A percentile compares a stretch with the other conserved stretches of the same genome.
Conservation (phyloP, 73 alveolate genomes). For the Symbiodinium pilosum region DNA sequence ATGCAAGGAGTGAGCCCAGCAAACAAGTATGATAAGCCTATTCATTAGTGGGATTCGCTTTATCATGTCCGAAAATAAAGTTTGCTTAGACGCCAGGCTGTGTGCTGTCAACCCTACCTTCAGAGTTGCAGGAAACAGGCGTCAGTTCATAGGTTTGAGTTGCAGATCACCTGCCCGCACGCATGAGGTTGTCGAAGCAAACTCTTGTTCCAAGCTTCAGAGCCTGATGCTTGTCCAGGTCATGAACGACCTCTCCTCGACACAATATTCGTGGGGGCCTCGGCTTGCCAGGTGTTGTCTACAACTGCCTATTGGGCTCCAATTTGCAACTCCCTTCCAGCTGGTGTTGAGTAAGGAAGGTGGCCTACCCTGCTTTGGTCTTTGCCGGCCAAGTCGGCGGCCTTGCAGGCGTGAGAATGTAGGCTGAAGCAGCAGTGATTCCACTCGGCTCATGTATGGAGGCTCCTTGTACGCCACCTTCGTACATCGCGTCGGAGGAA, state of each 20-base stretch:
- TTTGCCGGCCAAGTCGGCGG: slow-evolving; percentile 78
- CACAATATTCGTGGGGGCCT: slow-evolving; percentile 28
- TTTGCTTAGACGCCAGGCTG: too few species aligned
- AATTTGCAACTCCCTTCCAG: background rate
- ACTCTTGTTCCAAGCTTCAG: too few species aligned
- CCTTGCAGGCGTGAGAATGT: slow-evolving; percentile 30
- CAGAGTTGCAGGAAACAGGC: too few species aligned
- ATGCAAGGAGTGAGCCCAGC: too few species aligned
- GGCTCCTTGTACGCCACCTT: slow-evolving; percentile 68
- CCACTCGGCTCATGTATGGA: background rate
- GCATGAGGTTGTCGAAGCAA: too few species aligned
- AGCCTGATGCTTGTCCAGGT: too few species aligned
- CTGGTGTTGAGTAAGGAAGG: slow-evolving; percentile 3
- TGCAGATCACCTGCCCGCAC: too few species aligned
- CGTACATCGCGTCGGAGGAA: slow-evolving; percentile 39
- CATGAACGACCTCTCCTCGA: slow-evolving; percentile 81
- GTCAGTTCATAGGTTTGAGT: too few species aligned
- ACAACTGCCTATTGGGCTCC: background rate
- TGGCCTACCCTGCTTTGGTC: slow-evolving; percentile 73
- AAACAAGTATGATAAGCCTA: too few species aligned
- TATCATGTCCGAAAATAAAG: too few species aligned
- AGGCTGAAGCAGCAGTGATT: background rate
- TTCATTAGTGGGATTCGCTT: too few species aligned
- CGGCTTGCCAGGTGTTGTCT: background rate
- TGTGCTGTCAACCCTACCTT: too few species aligned